Evolutionary conservation across 148 eudicot genomes (phyloP), one percentile per base, ranked within the genome.

Genomic region (Rhododendron simsii): DNA sequence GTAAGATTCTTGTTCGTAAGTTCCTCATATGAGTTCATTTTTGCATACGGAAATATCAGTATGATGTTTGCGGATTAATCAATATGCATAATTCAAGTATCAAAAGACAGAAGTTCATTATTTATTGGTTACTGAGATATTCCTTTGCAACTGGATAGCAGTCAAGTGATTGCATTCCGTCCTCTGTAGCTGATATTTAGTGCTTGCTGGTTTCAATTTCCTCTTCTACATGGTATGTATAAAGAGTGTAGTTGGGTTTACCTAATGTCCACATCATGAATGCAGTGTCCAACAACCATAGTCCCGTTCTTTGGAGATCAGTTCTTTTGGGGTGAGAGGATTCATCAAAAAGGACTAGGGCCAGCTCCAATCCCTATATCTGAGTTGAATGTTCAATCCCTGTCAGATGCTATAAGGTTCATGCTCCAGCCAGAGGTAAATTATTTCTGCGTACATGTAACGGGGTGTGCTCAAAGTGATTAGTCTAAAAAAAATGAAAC

Each of bases 251-350:
- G 65, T 50, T 35, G 16, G 26, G n/a, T 50, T 47, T 12, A 51
- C 63, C 9, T 69, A 73, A 69, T 69, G 67, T 75, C 26, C 65
- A 45, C 61, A 35, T 83, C 39, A 44, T 83, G 44, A 61, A 84
- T 89, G 92, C 94, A 97, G 99, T 97, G 99, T 87, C 99, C 99
- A 13, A 95, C 99, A 59, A 93, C 99, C 47, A 86, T 95, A 78
- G 94, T 97, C 37, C 99, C 99, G 13, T 93, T 97, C 84, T 97
- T 95, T 73, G 99, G 99, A 86, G 99, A 97, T 93, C 98, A 95
- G 85, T 97, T 90, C 87, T 97, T 97, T 87, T 97, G 99, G 99
- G 99, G 95, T 48, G 98, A 97, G 67, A 91, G 91, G 78, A 87
- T 97, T 86, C 87, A 90, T 84, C 90, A 94, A 82, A 93, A 91